Base-by-base conservation (phyloP, 805 yeast genomes). In the Saccharomycopsis javanensis region DNA sequence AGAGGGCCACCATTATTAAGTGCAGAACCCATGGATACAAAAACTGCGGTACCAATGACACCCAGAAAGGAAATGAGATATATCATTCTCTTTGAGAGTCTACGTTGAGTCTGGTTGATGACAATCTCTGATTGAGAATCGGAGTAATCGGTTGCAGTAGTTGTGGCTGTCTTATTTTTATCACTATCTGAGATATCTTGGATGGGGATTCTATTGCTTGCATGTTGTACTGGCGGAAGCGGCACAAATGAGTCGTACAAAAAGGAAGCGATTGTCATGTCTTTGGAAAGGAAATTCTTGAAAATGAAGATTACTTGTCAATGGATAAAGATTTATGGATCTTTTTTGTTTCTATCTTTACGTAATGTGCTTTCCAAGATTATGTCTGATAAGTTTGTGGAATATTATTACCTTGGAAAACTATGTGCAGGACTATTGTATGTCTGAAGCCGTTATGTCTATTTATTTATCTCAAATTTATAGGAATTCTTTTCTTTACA, bases 51-150 rank as follows among this genome's bases (percentile, higher is more conserved):
- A 42, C 95, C 95, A 62, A 87, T 85, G 42, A 88, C 84, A 55
- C 92, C 94, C 18, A 92, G 89, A 25, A 88, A 83, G 11, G 88
- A 86, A 60, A 88, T 82, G 55, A 88, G 74, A 65, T 86, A 89
- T 27, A 88, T 82, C 70, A 89, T 96, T 58, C 96, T 74, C 48
- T 55, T 55, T n/a, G 58, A 55, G 11, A 58, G 54, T 25, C 35
- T 37, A 8, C 60, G 51, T 38, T 57, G 60, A 15, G 60, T 57
- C 34, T 54, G 51, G 31, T 55, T 37, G 46, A 48, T 18, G 34
- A 45, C 30, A 20, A 27, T 27, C 16, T 53, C 56, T 4, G 27
- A 51, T 30, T 8, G 45, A 7, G 37, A 30, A 35, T 50, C 52
- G 10, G 37, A 31, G 35, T 1, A 30, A 18, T 33, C 52, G 13